Evolutionary conservation across 495 filamentous ascomycete genomes (phyloP), one percentile per base, ranked within the genome.

Genomic region (Rostrohypoxylon terebratum): DNA sequence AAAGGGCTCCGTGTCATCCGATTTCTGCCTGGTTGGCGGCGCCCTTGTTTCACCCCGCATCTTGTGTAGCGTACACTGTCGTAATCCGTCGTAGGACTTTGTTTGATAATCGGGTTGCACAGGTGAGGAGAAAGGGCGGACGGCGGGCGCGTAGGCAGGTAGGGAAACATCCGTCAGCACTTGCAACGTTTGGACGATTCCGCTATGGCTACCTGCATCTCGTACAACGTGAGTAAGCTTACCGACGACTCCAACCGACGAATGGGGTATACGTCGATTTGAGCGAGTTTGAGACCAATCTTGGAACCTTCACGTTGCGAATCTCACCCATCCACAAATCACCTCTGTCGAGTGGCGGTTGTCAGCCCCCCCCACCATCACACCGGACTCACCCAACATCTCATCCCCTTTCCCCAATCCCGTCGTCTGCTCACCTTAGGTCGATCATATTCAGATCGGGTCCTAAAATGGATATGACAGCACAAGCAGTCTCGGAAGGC

Each of bases 401-500:
- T 55, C 28, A 28, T 6, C 28, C 6, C 11, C 13, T 14, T 54
- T 20, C 13, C 23, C 25, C 25, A n/a, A 13, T 28, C 11, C 5
- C 25, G 13, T 14, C 38, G 14, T 42, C 6, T 55, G 8, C 21
- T 55, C 51, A 5, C 18, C 5, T 51, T 51, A 8, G 20, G 14
- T 42, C 14, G 11, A 38, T 13, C 8, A 11, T 42, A 11, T n/a
- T 42, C 14, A 14, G 13, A 42, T 14, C 13, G 13, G 36, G 34
- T 33, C 51, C n/a, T 9, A 5, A 13, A 13, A 20, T 14, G 28
- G 48, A 58, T 1, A 72, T 72, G 69, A 51, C 69, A 33, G 20
- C 38, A 2, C 36, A 63, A 18, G 45, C 67, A 28, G 47, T 71
- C 50, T 40, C 48, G 21, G 69, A 77, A 71, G 76, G 76, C 42